Evolutionary conservation across 768 basidiomycete genomes (phyloP).

Genomic region (Fistulinella prunicolor): DNA sequence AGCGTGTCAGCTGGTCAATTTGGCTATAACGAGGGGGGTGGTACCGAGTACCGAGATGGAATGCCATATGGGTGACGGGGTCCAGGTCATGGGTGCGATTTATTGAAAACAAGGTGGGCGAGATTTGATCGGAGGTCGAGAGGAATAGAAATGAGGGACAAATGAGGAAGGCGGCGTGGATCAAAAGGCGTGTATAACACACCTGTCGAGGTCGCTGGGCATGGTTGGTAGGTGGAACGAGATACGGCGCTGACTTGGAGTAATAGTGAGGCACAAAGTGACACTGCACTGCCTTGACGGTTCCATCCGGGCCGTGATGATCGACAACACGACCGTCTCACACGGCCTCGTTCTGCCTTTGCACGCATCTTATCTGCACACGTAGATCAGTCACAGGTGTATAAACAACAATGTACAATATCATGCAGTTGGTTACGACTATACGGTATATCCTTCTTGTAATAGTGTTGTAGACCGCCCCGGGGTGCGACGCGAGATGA

Average conservation of each 20-base stretch:
- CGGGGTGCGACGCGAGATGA: too few relatives aligned
- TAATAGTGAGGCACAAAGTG: constrained; percentile 26
- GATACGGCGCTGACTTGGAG: constrained; percentile 32
- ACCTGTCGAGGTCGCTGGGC: constrained; percentile 60
- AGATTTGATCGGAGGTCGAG: constrained; percentile 25
- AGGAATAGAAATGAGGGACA: constrained; percentile 19
- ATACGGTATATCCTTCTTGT: constrained; percentile 34
- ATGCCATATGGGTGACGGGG: too few relatives aligned
- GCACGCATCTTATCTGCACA: background rate
- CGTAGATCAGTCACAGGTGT: constrained; percentile 29
- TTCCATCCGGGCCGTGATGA: constrained; percentile 17
- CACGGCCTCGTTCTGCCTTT: background rate
- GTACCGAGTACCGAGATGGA: constrained; percentile 15
- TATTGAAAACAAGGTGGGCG: constrained; percentile 5
- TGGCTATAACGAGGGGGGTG: constrained; percentile 65
- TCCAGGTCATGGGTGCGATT: too few relatives aligned
- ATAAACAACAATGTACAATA: constrained; percentile 35
- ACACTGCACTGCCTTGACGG: constrained; percentile 28
- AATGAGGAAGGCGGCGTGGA: constrained; percentile 23
- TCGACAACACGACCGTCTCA: constrained; percentile 12
- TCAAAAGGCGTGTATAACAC: constrained; percentile 33
- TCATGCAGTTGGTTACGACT: constrained; percentile 27
- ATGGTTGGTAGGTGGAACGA: constrained; percentile 29
- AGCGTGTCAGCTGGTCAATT: constrained; percentile 90
- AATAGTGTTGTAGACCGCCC: constrained; percentile 21